Evolutionary conservation across 139 green algal genomes (phyloP), one percentile per base, ranked within the genome.

Genomic region (Chlamydomonas eustigma): DNA sequence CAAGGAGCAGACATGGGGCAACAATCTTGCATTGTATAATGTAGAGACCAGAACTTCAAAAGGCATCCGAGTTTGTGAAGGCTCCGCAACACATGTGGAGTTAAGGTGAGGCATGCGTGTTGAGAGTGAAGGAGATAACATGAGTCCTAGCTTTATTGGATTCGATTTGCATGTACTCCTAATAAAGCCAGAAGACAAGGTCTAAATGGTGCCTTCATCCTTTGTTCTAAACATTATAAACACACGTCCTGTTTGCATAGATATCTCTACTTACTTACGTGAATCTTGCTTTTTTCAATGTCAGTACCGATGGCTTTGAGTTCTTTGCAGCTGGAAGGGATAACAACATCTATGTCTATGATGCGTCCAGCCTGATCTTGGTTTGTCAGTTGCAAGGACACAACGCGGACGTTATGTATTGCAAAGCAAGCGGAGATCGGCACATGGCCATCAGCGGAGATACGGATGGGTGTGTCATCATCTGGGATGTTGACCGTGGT

Each of bases 301-400:
- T 58, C 44, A 58, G 44, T 58, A 28, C 44, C 44, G 44, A 58
- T 18, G 44, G 74, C 2, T 71, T 69, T 12, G 36, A 78, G 2
- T 80, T 84, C 70, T 36, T 84, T 8, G 74, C 66, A 0, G 64
- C 75, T 22, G 75, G 80, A 18, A 63, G 75, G 2, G 80, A 84
- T 37, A 74, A 84, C 75, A 39, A 63, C 22, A 81, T 85, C 44
- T 72, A 81, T 36, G 72, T 85, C 8, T 85, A 70, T 34, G 75
- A 81, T 34, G 50, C 64, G 33, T 71, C 75, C 24, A 78, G 52
- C 2, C 67, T 51, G 6, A 64, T 37, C 58, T 28, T 35, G 8
- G 58, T 70, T 8, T 70, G 25, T 22, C 5, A 32, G 58, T 28
- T 70, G 25, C 6, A 70, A 28, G 58, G 74, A 4, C 79, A 84